phyloP scores from a whole-genome alignment of 208 protist species.

The Porcisia hertigi region DNA sequence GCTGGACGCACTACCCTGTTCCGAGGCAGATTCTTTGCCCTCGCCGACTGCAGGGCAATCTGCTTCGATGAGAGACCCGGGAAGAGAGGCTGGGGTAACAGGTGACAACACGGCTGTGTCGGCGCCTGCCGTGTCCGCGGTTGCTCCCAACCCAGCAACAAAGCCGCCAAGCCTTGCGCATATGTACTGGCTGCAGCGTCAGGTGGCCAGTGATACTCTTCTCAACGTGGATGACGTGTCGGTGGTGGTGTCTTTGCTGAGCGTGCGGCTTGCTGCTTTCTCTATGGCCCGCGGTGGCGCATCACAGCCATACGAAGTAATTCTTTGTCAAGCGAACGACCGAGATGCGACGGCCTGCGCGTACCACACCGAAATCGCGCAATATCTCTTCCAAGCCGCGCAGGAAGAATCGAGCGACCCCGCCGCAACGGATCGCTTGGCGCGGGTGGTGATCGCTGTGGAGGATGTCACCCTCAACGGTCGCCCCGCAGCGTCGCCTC shows the following conservation, averaged over 20 bases:
- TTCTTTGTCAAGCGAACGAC: constrained; percentile 22
- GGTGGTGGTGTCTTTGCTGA: constrained; percentile 32
- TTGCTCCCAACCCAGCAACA: not conserved
- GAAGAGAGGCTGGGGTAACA: not conserved
- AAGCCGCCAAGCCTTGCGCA: constrained; percentile 53
- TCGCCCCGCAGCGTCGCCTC: not conserved
- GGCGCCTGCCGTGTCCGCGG: not conserved
- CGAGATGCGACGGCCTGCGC: constrained; percentile 1
- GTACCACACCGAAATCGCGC: constrained; percentile 38
- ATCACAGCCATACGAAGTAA: constrained; percentile 1
- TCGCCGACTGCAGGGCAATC: not conserved
- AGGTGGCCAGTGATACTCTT: constrained; percentile 60
- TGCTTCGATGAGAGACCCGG: not conserved
- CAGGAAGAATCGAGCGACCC: not conserved
- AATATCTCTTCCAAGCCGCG: constrained; percentile 17
- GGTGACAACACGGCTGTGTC: no score
- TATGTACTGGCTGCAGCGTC: constrained; percentile 82
- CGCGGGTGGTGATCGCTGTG: constrained; percentile 25
- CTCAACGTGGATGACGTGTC: constrained; percentile 59
- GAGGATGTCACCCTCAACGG: constrained; percentile 16
- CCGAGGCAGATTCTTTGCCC: not conserved
- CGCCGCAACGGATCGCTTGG: constrained; percentile 1
- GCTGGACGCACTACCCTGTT: not conserved
- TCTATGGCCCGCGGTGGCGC: not conserved
- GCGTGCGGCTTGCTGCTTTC: constrained; percentile 32